Conservation (phyloP, 2,329 filamentous ascomycete species). For the Blastomyces gilchristii region DNA sequence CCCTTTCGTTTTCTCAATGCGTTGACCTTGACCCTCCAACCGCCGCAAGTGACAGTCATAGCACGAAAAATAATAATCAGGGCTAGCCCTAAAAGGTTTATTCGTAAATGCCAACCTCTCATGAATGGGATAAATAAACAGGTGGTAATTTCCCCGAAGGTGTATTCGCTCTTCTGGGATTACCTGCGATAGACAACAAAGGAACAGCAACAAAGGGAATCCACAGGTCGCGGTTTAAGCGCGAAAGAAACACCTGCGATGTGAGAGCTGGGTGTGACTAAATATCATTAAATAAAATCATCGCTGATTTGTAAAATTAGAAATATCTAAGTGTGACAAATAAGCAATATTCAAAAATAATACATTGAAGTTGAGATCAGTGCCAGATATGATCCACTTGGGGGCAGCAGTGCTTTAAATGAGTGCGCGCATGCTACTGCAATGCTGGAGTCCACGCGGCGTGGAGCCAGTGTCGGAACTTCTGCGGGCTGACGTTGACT, state of each 20-base stretch:
- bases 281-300: not conserved
- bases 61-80: not conserved
- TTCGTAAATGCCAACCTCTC: not conserved
- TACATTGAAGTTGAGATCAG: not conserved
- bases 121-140: not conserved
- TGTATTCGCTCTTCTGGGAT: not conserved
- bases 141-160: too few relatives aligned
- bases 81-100: not conserved
- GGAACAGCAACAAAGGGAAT: not conserved
- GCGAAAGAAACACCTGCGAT: not conserved
- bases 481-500: constrained; percentile 39
- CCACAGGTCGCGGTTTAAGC: not conserved
- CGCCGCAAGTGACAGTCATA: not conserved
- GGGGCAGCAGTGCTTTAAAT: not conserved
- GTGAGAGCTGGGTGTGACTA: not conserved
- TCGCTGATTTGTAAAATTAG: not conserved
- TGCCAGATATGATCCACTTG: not conserved
- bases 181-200: not conserved
- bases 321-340: not conserved
- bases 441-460: constrained; percentile 32
- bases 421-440: too few relatives aligned
- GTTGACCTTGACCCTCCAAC: not conserved
- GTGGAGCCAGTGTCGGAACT: constrained; percentile 47
- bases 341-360: not conserved
- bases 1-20: not conserved